phyloP scores from a whole-genome alignment of 202 grass and related monocot species.

The Bolboschoenoplectus hybrid region DNA sequence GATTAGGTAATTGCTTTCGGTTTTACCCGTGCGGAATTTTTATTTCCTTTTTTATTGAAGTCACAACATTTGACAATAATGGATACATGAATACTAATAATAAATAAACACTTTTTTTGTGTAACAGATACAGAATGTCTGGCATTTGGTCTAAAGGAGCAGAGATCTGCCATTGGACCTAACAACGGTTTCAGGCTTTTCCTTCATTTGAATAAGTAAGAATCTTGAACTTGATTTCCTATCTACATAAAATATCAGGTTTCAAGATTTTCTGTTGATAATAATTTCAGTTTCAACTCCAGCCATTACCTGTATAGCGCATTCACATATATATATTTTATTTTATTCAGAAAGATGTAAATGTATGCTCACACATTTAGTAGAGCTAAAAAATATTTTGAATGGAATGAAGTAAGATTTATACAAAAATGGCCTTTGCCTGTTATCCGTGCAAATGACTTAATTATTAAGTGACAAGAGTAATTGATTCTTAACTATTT shows the following conservation, averaged over 20 bases:
- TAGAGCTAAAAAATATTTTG: not conserved
- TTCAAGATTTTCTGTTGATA: slow-evolving; percentile 1
- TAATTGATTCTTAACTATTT: not conserved
- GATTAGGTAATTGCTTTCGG: slow-evolving; percentile 31
- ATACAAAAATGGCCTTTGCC: not conserved
- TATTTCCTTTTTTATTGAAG: slow-evolving; percentile 15
- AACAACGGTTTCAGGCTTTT: not conserved
- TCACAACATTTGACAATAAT: not conserved
- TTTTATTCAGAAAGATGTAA: not conserved
- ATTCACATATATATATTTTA: slow-evolving; percentile 9
- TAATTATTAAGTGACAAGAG: not conserved
- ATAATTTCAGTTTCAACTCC: not conserved
- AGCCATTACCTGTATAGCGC: not conserved
- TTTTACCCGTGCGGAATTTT: not conserved
- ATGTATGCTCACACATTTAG: slow-evolving; percentile 4
- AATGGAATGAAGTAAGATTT: not conserved
- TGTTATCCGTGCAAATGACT: not conserved
- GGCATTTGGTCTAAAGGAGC: slow-evolving; percentile 15
- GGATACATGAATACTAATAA: not conserved
- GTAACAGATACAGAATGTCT: slow-evolving; percentile 2
- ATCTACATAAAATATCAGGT: slow-evolving; percentile 21
- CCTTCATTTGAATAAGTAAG: not conserved
- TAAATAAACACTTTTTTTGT: slow-evolving; percentile 2
- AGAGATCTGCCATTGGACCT: not conserved
- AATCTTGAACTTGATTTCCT: slow-evolving; percentile 22